Base-by-base conservation (phyloP, 2,329 filamentous ascomycete species). In the Pseudogymnoascus sp. region DNA sequence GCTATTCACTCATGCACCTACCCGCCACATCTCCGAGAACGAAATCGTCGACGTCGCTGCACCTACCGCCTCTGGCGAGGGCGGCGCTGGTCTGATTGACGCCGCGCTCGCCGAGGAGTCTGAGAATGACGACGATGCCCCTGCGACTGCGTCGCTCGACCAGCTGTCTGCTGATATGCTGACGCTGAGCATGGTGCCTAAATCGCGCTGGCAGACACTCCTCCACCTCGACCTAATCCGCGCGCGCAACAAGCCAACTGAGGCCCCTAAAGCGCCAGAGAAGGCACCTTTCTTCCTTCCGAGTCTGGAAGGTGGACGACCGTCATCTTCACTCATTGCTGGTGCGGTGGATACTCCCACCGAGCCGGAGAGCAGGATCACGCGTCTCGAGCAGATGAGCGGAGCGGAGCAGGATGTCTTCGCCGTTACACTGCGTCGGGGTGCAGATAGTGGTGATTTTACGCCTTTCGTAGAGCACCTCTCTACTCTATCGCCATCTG, bases 281-380 rank as follows among this genome's bases (percentile, higher is more conserved):
- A 96, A 95, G 70, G 93, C 93, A 0, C 95, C 94, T 0, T 97
- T 97, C 79, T 97, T 97, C 79, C 79, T 97, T 3, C 90, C 91
- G 0, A 87, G 87, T 0, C 77, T 87, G 4, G 79, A 80, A 14
- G 57, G 57, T 30, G 57, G 57, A 22, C 57, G 35, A 7, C 32
- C 9, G 4, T 58, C 47, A 16, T 69, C 72, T 30, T 61, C 70
- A 22, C 62, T 71, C 58, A 65, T 69, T 18, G 66, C 69, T 20
- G 61, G 65, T 5, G 30, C 57, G 5, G 38, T 60, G 6, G 74
- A 62, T 47, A 38, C 62, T 59, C 38, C 61, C 28, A 61, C 67
- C 58, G 61, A 73, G 41, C 61, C 70, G 12, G 65, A 71, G 11
- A 54, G 65, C 54, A 62, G 67, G 18, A 68, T 68, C 16, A 65